phyloP scores from a whole-genome alignment of 140 eudicot genomes.

The Senecio squalidus region DNA sequence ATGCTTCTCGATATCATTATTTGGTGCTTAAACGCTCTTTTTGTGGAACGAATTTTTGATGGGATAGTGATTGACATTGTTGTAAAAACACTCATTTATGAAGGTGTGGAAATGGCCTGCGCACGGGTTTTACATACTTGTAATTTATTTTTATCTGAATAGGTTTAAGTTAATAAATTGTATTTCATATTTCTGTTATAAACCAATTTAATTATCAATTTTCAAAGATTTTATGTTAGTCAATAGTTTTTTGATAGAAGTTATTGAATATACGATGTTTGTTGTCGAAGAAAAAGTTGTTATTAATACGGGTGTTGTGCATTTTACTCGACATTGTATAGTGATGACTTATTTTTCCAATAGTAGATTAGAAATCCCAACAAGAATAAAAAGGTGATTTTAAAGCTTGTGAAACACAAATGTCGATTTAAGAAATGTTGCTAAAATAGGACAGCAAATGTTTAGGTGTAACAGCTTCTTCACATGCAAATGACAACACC shows the following conservation, averaged over 20 bases:
- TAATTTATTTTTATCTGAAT: not conserved
- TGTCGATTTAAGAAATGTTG: not conserved
- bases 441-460: conserved; percentile 3
- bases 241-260: too few species aligned
- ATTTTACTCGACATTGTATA: too few species aligned
- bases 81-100: not conserved
- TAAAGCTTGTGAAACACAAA: not conserved
- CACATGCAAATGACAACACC: conserved; percentile 16
- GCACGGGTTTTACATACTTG: not conserved
- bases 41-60: not conserved
- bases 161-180: not conserved
- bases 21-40: not conserved
- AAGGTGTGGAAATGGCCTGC: not conserved
- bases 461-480: conserved; percentile 6
- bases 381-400: not conserved
- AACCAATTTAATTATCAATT: too few species aligned
- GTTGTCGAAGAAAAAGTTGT: too few species aligned
- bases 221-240: too few species aligned
- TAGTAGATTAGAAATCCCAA: not conserved
- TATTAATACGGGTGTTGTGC: too few species aligned
- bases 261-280: not conserved
- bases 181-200: not conserved
- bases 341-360: not conserved
- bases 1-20: not conserved
- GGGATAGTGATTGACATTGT: not conserved